Percentiles rank a stretch among this genome's conserved stretches.
Conservation (phyloP, 1,139 yeast genomes). For the Geotrichum europaeum region DNA sequence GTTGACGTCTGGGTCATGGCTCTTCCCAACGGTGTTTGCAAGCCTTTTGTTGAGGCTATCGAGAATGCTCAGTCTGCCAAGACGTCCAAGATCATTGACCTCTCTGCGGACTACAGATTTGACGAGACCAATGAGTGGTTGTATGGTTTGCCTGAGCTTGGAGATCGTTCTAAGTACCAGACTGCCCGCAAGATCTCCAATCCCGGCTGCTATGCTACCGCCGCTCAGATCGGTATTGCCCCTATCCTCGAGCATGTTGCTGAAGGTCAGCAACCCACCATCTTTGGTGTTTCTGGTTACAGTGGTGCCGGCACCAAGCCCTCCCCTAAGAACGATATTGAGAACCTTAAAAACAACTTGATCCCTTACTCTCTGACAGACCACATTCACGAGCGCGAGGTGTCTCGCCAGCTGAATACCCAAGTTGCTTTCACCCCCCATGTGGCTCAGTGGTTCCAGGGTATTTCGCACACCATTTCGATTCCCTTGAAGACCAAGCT, state of each 20-base stretch:
- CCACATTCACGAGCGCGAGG: slow-evolving; percentile 93
- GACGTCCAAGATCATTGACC: slow-evolving; percentile 75
- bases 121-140: slow-evolving; percentile 84
- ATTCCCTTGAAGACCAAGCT: slow-evolving; percentile 75
- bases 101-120: slow-evolving; percentile 94
- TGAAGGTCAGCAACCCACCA: slow-evolving; percentile 60
- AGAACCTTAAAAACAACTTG: slow-evolving; percentile 67
- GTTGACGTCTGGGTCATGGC: slow-evolving; percentile 99
- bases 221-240: slow-evolving; percentile 87
- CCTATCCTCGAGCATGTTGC: slow-evolving; percentile 58
- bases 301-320: slow-evolving; percentile 99
- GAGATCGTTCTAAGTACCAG: slow-evolving; percentile 61
- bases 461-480: slow-evolving; percentile 85
- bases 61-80: slow-evolving; percentile 49
- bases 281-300: slow-evolving; percentile 95
- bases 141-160: slow-evolving; percentile 77
- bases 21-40: slow-evolving; percentile 94
- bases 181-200: slow-evolving; percentile 81
- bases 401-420: slow-evolving; percentile 69
- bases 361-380: slow-evolving; percentile 95
- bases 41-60: slow-evolving; percentile 93
- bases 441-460: slow-evolving; percentile 99
- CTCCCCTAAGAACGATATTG: slow-evolving; percentile 85
- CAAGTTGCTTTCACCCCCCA: slow-evolving; percentile 91
- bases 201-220: slow-evolving; percentile 99